These are phyloP conservation scores for Blepharisma undulans DNA, from an alignment of 169 alveolate genomes.

Conservation along the genomic window DNA sequence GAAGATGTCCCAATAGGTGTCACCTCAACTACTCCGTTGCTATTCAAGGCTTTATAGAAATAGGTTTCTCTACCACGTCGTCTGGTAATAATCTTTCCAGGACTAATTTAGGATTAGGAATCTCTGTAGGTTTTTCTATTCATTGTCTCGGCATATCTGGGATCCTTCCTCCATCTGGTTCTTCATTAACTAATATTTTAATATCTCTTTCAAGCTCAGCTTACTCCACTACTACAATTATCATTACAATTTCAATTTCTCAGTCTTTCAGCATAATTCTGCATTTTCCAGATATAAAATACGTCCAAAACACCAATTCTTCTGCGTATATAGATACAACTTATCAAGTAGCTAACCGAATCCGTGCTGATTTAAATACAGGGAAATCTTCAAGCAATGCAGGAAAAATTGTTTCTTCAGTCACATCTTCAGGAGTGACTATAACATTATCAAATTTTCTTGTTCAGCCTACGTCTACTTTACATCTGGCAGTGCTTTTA, in stretches of 20 bases:
- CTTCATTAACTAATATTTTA: neutral
- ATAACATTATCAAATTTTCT: neutral
- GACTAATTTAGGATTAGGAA: neutral
- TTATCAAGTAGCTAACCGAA: neutral
- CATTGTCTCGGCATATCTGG: conserved; percentile 21
- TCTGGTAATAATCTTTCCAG: neutral
- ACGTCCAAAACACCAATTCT: neutral
- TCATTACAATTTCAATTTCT: neutral
- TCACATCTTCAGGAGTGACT: neutral
- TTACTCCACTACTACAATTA: neutral
- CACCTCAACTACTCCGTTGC: neutral
- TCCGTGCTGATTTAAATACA: conserved; percentile 2
- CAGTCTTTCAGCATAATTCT: neutral
- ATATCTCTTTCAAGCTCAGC: neutral
- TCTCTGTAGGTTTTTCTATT: neutral
- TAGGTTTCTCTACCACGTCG: neutral
- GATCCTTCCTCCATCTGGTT: neutral
- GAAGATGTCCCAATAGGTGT: neutral
- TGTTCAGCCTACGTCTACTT: neutral
- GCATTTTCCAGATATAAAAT: neutral
- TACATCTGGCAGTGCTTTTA: conserved; percentile 1
- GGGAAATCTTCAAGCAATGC: neutral
- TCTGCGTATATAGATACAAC: neutral
- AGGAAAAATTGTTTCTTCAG: neutral
- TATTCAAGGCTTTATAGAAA: neutral